Conservation (phyloP, 345 rosid genomes). For the Syzygium grande region DNA sequence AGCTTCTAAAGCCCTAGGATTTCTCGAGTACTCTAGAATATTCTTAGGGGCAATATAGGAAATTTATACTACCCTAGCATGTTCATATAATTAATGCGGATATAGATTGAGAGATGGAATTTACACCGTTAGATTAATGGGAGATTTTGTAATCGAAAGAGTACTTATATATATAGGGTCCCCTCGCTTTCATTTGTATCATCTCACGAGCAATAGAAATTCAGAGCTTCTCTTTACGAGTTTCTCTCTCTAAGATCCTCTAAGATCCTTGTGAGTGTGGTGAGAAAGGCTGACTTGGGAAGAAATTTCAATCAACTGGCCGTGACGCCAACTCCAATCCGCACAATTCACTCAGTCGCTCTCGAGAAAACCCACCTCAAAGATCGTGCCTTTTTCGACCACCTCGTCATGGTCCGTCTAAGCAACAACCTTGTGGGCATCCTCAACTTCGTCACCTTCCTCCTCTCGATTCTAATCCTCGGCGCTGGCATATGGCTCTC, state of each 20-base stretch:
- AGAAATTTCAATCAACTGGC: too few species aligned
- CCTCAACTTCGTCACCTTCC: constrained; percentile 65
- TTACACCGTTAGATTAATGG: not conserved
- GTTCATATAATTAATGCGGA: too few species aligned
- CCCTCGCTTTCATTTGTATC: not conserved
- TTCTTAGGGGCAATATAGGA: too few species aligned
- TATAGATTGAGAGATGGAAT: too few species aligned
- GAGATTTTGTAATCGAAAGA: not conserved
- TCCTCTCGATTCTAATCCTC: constrained; percentile 70
- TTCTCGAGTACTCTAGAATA: too few species aligned
- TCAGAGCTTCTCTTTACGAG: too few species aligned
- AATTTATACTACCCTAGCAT: too few species aligned
- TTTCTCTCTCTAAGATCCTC: too few species aligned
- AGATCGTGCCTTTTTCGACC: not conserved
- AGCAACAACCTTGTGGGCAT: constrained; percentile 76
- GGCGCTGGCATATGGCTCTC: constrained; percentile 64
- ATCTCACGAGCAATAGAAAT: not conserved
- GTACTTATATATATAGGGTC: not conserved
- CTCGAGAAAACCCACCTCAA: not conserved
- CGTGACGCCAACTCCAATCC: not conserved
- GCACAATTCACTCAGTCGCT: not conserved
- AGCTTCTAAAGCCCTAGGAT: too few species aligned
- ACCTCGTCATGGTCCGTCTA: constrained; percentile 25
- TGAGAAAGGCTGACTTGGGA: too few species aligned
- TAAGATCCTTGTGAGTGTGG: too few species aligned